phyloP scores from a whole-genome alignment of 768 basidiomycete species.

The Wakefieldia striispora region DNA sequence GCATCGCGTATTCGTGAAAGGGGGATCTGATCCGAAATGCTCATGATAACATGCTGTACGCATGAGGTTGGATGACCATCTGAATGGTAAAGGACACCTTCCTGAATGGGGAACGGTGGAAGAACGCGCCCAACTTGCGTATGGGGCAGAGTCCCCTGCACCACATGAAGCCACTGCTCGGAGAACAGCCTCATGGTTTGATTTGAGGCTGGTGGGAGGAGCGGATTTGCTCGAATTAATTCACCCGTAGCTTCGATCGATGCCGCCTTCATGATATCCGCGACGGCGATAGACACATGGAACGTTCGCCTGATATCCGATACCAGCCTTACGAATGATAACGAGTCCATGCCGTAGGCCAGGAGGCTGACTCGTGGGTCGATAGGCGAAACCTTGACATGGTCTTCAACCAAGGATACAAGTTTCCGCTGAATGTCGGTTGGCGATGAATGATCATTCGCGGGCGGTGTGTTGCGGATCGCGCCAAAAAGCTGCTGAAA shows the following conservation, averaged over 20 bases:
- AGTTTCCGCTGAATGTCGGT: constrained; percentile 37
- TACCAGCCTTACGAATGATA: constrained; percentile 24
- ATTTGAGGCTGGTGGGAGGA: neutral
- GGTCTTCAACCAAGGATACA: constrained; percentile 31
- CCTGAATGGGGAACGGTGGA: constrained; percentile 47
- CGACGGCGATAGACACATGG: constrained; percentile 18
- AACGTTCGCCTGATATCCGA: constrained; percentile 23
- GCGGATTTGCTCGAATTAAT: constrained; percentile 8
- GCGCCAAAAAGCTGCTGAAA: constrained; percentile 22
- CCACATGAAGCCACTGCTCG: constrained; percentile 15
- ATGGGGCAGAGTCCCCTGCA: constrained; percentile 1
- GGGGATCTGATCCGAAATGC: constrained; percentile 21
- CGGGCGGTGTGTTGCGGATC: neutral
- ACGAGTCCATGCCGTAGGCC: constrained; percentile 34
- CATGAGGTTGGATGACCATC: constrained; percentile 37
- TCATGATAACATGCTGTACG: constrained; percentile 44
- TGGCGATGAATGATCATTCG: neutral
- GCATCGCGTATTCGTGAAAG: constrained; percentile 27
- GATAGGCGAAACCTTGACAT: constrained; percentile 16
- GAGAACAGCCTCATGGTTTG: constrained; percentile 14
- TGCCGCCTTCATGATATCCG: constrained; percentile 30
- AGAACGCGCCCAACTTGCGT: constrained; percentile 25
- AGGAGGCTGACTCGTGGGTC: constrained; percentile 29
- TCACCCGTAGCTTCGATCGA: constrained; percentile 21
- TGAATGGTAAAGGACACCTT: constrained; percentile 45